phyloP scores from a whole-genome alignment of 257 asterid genomes.

The Petrea volubilis region DNA sequence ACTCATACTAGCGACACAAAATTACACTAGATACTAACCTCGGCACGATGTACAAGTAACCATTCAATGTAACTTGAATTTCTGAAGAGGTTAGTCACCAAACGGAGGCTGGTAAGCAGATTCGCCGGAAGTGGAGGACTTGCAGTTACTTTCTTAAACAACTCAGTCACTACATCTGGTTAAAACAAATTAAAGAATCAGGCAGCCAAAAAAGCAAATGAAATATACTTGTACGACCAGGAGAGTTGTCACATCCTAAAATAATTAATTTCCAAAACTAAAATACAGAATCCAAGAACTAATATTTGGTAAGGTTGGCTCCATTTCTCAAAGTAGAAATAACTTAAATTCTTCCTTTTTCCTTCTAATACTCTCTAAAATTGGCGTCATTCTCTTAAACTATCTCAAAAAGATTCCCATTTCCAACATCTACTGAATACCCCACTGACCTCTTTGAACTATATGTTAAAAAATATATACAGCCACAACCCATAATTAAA shows the following conservation, averaged over 20 bases:
- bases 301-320: too few species aligned
- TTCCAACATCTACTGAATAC: too few species aligned
- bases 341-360: too few species aligned
- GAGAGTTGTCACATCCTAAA: background rate
- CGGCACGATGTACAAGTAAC: slow-evolving; percentile 70
- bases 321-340: too few species aligned
- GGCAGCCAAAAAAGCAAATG: slow-evolving; percentile 6
- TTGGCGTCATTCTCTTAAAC: too few species aligned
- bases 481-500: too few species aligned
- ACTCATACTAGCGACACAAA: background rate
- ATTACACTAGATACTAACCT: slow-evolving; percentile 67
- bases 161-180: slow-evolving; percentile 65
- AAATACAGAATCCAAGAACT: too few species aligned
- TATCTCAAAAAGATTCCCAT: too few species aligned
- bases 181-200: slow-evolving; percentile 26
- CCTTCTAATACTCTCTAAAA: too few species aligned
- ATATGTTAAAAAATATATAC: too few species aligned
- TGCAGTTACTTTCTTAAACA: slow-evolving; percentile 79
- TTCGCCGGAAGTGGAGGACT: slow-evolving; percentile 80
- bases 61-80: slow-evolving; percentile 53
- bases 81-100: slow-evolving; percentile 82
- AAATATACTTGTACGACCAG: background rate
- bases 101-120: slow-evolving; percentile 87
- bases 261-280: background rate
- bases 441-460: too few species aligned